phyloP scores from a whole-genome alignment of 306 rosid genomes.

The Pterocarpus santalinus region DNA sequence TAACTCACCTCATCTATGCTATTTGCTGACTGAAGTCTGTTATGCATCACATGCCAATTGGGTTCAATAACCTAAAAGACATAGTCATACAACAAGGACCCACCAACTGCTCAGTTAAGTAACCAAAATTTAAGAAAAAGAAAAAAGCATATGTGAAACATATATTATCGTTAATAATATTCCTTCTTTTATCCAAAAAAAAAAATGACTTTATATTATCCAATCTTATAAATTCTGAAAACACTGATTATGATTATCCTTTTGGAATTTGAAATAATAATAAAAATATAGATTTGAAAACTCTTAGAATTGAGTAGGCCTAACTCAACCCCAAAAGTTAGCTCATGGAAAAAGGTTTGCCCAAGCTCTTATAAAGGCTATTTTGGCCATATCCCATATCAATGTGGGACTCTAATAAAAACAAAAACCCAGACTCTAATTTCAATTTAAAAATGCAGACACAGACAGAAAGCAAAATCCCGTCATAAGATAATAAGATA shows the following conservation, averaged over 20 bases:
- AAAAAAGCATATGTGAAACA: slow-evolving; percentile 25
- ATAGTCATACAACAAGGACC: slow-evolving; percentile 32
- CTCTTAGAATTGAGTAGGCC: too few relatives aligned
- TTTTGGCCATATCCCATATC: too few relatives aligned
- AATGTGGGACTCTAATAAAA: neutral
- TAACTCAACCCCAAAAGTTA: too few relatives aligned
- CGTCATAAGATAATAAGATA: neutral
- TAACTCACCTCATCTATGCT: slow-evolving; percentile 88
- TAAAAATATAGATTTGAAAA: slow-evolving; percentile 7
- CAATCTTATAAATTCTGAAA: slow-evolving; percentile 12
- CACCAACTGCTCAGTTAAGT: slow-evolving; percentile 34
- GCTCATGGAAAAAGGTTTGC: too few relatives aligned
- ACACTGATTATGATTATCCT: neutral
- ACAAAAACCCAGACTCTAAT: slow-evolving; percentile 24
- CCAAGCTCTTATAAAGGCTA: too few relatives aligned
- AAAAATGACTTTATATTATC: neutral
- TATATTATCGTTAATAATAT: too few relatives aligned
- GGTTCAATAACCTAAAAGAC: slow-evolving; percentile 88
- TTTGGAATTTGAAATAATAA: slow-evolving; percentile 29
- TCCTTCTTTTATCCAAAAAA: too few relatives aligned
- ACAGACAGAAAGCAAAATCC: slow-evolving; percentile 6
- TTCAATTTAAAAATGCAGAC: slow-evolving; percentile 24
- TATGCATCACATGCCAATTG: slow-evolving; percentile 94
- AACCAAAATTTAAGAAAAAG: slow-evolving; percentile 41
- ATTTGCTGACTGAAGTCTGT: slow-evolving; percentile 85